Evolutionary conservation across 768 basidiomycete genomes (phyloP).

Genomic region (Naganishia vishniacii): DNA sequence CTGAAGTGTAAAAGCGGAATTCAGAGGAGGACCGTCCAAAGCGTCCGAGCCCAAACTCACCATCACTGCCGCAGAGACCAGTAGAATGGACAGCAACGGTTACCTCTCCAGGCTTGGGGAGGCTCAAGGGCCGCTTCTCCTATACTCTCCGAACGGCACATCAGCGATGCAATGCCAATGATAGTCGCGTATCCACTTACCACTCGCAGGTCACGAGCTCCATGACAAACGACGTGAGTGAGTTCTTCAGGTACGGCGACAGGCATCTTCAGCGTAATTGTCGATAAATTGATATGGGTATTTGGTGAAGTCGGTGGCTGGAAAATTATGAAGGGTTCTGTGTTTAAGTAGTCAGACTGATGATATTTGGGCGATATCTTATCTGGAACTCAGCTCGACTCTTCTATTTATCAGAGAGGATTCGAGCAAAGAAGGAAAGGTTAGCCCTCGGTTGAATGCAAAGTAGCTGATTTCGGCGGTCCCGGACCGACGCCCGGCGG

Average conservation of each 20-base stretch:
- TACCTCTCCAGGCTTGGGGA: conserved; percentile 66
- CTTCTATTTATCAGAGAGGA: too few species aligned
- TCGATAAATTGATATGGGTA: too few species aligned
- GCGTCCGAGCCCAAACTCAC: too few species aligned
- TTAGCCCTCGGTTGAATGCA: too few species aligned
- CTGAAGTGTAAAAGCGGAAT: too few species aligned
- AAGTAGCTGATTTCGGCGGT: too few species aligned
- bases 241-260: conserved; percentile 37
- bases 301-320: too few species aligned
- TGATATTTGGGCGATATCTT: background rate
- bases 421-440: too few species aligned
- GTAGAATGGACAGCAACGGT: conserved; percentile 76
- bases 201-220: conserved; percentile 71
- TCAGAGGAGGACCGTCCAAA: too few species aligned
- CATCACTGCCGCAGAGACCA: conserved; percentile 72
- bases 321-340: too few species aligned
- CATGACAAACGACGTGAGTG: conserved; percentile 73
- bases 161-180: background rate
- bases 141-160: conserved; percentile 11
- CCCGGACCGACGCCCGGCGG: too few species aligned
- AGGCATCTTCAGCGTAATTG: background rate
- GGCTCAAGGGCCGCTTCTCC: conserved; percentile 64
- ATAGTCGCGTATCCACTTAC: conserved; percentile 45
- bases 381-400: too few species aligned
- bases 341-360: background rate